Conservation (phyloP, 345 rosid species). For the Physaria fendleri region DNA sequence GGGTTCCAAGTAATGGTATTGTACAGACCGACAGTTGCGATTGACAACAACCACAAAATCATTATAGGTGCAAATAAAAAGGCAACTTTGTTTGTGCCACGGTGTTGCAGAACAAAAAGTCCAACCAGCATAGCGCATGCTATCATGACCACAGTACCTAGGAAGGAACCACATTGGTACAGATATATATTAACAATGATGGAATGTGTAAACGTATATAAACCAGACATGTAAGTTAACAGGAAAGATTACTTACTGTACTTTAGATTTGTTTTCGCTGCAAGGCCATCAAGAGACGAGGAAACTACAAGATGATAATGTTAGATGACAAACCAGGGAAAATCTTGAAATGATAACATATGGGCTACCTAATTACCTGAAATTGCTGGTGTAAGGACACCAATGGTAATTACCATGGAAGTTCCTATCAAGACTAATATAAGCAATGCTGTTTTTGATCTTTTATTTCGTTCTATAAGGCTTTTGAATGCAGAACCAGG, state of each 20-base stretch:
- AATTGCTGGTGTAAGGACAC: constrained; percentile 82
- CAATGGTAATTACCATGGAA: constrained; percentile 48
- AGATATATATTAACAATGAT: not conserved
- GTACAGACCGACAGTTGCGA: constrained; percentile 63
- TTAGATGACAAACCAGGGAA: constrained; percentile 3
- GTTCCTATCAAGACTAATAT: constrained; percentile 66
- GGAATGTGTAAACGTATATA: not conserved
- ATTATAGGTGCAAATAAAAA: constrained; percentile 71
- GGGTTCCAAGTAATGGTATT: constrained; percentile 83
- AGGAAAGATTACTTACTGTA: constrained; percentile 44
- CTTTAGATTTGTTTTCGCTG: constrained; percentile 41
- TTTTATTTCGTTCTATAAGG: constrained; percentile 56
- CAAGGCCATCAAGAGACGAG: constrained; percentile 74
- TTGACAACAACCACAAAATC: constrained; percentile 65
- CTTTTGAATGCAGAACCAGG: constrained; percentile 44
- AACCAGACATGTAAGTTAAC: not conserved
- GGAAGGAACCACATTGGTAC: constrained; percentile 1
- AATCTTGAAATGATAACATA: not conserved
- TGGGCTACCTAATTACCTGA: constrained; percentile 42
- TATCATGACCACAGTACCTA: constrained; percentile 69
- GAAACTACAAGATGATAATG: constrained; percentile 50
- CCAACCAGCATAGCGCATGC: constrained; percentile 66
- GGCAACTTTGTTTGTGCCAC: constrained; percentile 66
- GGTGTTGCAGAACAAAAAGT: constrained; percentile 86
- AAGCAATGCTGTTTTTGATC: constrained; percentile 61